Evolutionary conservation across 169 alveolate species (phyloP).

Genomic region (Plasmodium chabaudi): DNA sequence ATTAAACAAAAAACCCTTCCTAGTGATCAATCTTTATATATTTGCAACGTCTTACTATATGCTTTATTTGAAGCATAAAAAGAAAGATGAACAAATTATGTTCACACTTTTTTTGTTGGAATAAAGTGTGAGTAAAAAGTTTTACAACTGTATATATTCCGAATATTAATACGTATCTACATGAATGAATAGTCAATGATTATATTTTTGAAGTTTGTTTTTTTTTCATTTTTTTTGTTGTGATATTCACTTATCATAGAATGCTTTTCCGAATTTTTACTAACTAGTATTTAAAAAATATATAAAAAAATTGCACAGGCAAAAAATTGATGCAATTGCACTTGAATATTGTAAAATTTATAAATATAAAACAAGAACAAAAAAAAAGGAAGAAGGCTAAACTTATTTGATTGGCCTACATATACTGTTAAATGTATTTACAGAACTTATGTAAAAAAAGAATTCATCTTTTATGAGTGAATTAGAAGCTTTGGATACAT

Average conservation of each 20-base stretch:
- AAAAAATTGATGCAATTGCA: too few species aligned
- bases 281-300: too few species aligned
- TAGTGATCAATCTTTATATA: slow-evolving; percentile 50
- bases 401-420: slow-evolving; percentile 62
- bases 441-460: slow-evolving; percentile 35
- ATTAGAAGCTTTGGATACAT: slow-evolving; percentile 60
- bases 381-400: not conserved
- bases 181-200: not conserved
- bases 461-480: slow-evolving; percentile 53
- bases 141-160: too few species aligned
- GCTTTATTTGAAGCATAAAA: slow-evolving; percentile 72
- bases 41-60: slow-evolving; percentile 62
- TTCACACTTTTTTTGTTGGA: too few species aligned
- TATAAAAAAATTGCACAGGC: too few species aligned
- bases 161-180: too few species aligned
- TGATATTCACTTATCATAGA: slow-evolving; percentile 1
- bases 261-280: too few species aligned
- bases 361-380: not conserved
- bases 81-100: not conserved
- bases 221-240: not conserved
- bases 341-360: too few species aligned
- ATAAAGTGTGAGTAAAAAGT: too few species aligned
- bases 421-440: slow-evolving; percentile 32
- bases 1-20: slow-evolving; percentile 64
- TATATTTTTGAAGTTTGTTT: not conserved